These are phyloP conservation scores for Fusarium gaditjirri DNA, from an alignment of 2,329 filamentous ascomycete genomes.

Conservation along the genomic window DNA sequence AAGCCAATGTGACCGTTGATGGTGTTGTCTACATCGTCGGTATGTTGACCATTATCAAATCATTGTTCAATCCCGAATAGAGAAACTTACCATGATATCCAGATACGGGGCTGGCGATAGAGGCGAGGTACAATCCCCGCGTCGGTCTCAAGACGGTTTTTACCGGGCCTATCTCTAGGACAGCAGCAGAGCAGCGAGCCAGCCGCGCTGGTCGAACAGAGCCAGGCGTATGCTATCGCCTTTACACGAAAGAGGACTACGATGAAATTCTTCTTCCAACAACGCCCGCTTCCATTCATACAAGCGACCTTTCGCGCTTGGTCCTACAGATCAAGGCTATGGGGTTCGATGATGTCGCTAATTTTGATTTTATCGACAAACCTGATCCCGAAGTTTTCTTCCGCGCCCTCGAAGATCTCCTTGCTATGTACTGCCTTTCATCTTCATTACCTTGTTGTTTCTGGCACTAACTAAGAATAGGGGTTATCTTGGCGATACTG, in stretches of 20 bases:
- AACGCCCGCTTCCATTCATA: slow-evolving; percentile 93
- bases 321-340: slow-evolving; percentile 98
- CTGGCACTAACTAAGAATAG: background rate
- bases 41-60: slow-evolving; percentile 68
- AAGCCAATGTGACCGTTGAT: slow-evolving; percentile 96
- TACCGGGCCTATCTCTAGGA: slow-evolving; percentile 93
- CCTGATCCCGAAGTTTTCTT: slow-evolving; percentile 94
- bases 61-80: background rate
- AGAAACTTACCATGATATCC: background rate
- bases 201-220: slow-evolving; percentile 93
- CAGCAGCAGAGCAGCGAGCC: slow-evolving; percentile 91
- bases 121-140: background rate
- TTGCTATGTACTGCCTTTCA: background rate
- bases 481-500: background rate
- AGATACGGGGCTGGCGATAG: background rate
- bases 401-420: slow-evolving; percentile 81
- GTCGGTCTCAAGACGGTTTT: slow-evolving; percentile 73
- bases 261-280: slow-evolving; percentile 96
- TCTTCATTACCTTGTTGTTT: background rate
- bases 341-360: slow-evolving; percentile 96
- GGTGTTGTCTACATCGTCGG: slow-evolving; percentile 74
- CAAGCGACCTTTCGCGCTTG: slow-evolving; percentile 88
- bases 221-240: slow-evolving; percentile 91
- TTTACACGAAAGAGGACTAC: slow-evolving; percentile 91
- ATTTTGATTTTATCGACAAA: slow-evolving; percentile 98